Evolutionary conservation across 2,329 filamentous ascomycete species (phyloP), one percentile per base, ranked within the genome.

Genomic region (Sarocladiaceae sp.): DNA sequence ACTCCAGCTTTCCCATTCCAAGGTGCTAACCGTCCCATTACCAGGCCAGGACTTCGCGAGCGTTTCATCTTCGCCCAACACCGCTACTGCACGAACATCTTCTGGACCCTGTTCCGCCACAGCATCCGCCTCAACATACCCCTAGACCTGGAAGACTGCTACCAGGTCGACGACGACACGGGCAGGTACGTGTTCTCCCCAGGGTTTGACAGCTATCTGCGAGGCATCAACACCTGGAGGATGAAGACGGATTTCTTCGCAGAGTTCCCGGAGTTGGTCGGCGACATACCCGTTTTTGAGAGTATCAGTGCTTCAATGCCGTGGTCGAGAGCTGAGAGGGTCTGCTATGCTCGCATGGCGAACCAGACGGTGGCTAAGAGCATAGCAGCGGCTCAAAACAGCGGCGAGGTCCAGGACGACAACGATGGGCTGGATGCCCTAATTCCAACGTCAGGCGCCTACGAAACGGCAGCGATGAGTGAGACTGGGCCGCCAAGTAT

Each of bases 1-100:
- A 7, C 17, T 39, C 35, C 10, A 12, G 7, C 7, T 39, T n/a
- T n/a, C n/a, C 11, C 11, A 10, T 13, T 18, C 17, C n/a, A 37
- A 36, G 15, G 33, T 36, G 33, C 33, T 36, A 17, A 36, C n/a
- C 15, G 33, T n/a, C 5, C 1, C 12, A 12, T 11, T 2, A 17
- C 8, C 6, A 65, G 63, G 63, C 63, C 63, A 0, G 63, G 63
- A 2, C 18, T 65, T 0, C 54, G 63, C 12, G 63, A 65, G 25
- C 62, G 63, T 2, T 63, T 65, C 31, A 54, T 65, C 0, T 66
- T 66, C 37, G 55, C 54, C 1, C 60, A 65, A 11, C 63, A 65
- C n/a, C 57, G 55, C 17, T 65, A 66, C 52, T 66, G 63, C 25
- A 57, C 53, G 15, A 65, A 66, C 49, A 26, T 54, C 1, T 65